Percentiles rank a stretch among this genome's conserved stretches.
Conservation (phyloP, 2,329 filamentous ascomycete species). For the Aspergillus udagawae region DNA sequence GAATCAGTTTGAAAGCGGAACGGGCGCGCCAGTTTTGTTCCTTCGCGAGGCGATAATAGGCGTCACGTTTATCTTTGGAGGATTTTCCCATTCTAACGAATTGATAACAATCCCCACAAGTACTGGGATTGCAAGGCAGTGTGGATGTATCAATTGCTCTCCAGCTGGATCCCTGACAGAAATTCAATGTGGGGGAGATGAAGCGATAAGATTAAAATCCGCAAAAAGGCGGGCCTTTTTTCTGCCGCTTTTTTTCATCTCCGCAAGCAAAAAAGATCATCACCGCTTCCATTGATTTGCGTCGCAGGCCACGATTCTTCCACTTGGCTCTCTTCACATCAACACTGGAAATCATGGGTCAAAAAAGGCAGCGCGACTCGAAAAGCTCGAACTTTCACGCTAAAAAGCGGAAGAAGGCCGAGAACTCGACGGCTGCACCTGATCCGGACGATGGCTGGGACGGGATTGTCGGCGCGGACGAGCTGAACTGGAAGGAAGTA, state of each 20-base stretch:
- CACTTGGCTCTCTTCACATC: not conserved
- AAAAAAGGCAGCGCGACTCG: conserved; percentile 33
- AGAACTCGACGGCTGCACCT: conserved; percentile 10
- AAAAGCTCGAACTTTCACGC: conserved; percentile 25
- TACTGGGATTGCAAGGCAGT: not conserved
- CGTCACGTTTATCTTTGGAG: conserved; percentile 97
- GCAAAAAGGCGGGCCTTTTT: conserved; percentile 24
- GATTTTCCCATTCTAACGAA: conserved; percentile 75
- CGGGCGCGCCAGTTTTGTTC: conserved; percentile 97
- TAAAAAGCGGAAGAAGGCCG: conserved; percentile 35
- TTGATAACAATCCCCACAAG: not conserved
- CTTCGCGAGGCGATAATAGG: conserved; percentile 95
- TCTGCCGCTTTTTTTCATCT: conserved; percentile 37
- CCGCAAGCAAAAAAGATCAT: conserved; percentile 8
- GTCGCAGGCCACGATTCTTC: not conserved
- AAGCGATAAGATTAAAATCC: conserved; percentile 35
- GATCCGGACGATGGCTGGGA: conserved; percentile 21
- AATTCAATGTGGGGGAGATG: conserved; percentile 1
- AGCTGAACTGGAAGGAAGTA: conserved; percentile 62
- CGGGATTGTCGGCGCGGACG: conserved; percentile 41
- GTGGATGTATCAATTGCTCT: not conserved
- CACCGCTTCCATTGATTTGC: not conserved
- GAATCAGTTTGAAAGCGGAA: conserved; percentile 94
- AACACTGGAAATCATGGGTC: conserved; percentile 24
- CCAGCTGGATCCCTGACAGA: not conserved